Evolutionary conservation across 441 rosid species (phyloP).

Genomic region (Theobroma grandiflorum): DNA sequence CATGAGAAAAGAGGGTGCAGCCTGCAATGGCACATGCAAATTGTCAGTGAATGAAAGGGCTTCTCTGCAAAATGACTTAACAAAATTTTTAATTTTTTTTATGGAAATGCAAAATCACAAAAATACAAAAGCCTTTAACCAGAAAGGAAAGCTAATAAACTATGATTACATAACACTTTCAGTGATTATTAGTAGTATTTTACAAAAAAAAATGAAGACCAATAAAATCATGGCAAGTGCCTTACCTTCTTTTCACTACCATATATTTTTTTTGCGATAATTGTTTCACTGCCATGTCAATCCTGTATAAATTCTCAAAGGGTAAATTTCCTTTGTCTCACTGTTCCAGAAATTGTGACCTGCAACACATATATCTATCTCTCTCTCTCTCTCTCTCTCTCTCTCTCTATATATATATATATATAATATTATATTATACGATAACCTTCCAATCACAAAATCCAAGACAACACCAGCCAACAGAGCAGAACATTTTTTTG

Average conservation of each 20-base stretch:
- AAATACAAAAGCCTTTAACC: not conserved
- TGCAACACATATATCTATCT: not conserved
- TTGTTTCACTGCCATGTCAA: not conserved
- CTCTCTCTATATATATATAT: no score
- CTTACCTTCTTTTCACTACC: not conserved
- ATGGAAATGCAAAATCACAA: not conserved
- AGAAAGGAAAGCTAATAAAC: not conserved
- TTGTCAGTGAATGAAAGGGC: constrained; percentile 21
- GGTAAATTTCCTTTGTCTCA: not conserved
- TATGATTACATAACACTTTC: not conserved
- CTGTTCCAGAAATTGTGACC: not conserved
- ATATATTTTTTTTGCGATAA: no score
- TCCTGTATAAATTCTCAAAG: not conserved
- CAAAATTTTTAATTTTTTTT: not conserved
- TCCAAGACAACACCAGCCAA: not conserved
- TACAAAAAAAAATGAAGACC: not conserved
- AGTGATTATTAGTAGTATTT: not conserved
- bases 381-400: no score
- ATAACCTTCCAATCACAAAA: not conserved
- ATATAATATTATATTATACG: no score
- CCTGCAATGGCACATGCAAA: constrained; percentile 29
- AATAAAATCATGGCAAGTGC: not conserved
- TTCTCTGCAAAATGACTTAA: constrained; percentile 1
- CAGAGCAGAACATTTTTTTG: not conserved
- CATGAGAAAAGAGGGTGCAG: not conserved